Evolutionary conservation across 2,329 filamentous ascomycete species (phyloP), one percentile per base, ranked within the genome.

Genomic region (Colletotrichum euphorbiae): DNA sequence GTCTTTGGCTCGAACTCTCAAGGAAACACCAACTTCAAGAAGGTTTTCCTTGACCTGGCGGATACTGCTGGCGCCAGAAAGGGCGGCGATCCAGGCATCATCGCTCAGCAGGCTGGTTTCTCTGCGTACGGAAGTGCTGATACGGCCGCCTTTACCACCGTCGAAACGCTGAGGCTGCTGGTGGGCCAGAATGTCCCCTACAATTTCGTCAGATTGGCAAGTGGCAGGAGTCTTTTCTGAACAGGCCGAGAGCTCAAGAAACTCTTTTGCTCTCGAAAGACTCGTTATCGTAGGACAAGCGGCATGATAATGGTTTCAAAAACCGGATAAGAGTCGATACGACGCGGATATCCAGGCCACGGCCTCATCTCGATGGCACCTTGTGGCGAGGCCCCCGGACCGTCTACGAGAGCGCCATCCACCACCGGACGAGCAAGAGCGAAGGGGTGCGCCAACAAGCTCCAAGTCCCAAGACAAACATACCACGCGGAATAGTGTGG

Each of bases 151-250:
- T 96, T 94, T 81, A 94, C 92, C 21, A 94, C 92, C 2, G 93
- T 95, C 5, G 92, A 96, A 80, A 95, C 90, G 55, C 80, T 96
- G 62, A 84, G 93, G 72, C 78, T 94, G 67, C 83, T 97, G 24
- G 91, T 95, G 11, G 93, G 93, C 9, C 92, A 96, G 80, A 96
- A 96, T 76, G 92, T 96, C 64, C 92, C 91, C 6, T 95, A 93
- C 79, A 94, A 92, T 79, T 97, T 97, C 81, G 93, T 96, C 46
- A 85, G 92, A 55, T 82, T 96, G 75, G 92, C 93, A 2, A 84
- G 84, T 55, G 85, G 85, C 2, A 78, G 83, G 21, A 81, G 80
- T 31, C 77, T 85, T 69, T 86, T 83, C 71, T 87, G 76, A 80
- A 52, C 12, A 54, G 55, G 28, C 9, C 17, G 9, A 21, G 12